These are phyloP conservation scores for Zygotorulaspora florentina DNA, from an alignment of 805 yeast species.

Conservation along the genomic window DNA sequence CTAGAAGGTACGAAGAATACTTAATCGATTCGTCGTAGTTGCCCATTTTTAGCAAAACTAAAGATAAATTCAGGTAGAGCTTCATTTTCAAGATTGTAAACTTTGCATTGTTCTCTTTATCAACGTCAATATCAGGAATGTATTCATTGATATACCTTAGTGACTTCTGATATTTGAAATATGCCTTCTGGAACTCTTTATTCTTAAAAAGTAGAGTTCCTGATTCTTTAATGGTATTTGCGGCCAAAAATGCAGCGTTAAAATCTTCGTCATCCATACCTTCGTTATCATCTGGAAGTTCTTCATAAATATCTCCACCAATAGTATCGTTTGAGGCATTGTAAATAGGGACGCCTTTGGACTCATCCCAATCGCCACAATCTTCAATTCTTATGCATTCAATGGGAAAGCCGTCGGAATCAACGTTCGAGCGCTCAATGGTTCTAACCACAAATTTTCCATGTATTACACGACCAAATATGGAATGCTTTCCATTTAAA, in stretches of 20 bases:
- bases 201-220: constrained; percentile 58
- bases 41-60: constrained; percentile 48
- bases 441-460: constrained; percentile 70
- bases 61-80: constrained; percentile 49
- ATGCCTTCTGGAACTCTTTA: constrained; percentile 48
- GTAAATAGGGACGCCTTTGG: constrained; percentile 51
- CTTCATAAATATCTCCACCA: constrained; percentile 73
- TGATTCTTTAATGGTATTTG: constrained; percentile 57
- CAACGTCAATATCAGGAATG: constrained; percentile 63
- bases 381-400: constrained; percentile 45
- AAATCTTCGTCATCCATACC: constrained; percentile 56
- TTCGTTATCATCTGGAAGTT: constrained; percentile 70
- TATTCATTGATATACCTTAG: constrained; percentile 66
- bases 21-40: constrained; percentile 48
- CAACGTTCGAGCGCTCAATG: constrained; percentile 49
- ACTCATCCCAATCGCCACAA: constrained; percentile 61
- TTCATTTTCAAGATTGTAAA: constrained; percentile 45
- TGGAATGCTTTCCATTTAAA: constrained; percentile 67
- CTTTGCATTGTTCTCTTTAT: constrained; percentile 47
- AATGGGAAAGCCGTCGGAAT: constrained; percentile 42
- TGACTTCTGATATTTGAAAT: constrained; percentile 61
- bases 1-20: constrained; percentile 55
- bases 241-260: constrained; percentile 46
- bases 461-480: constrained; percentile 65
- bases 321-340: constrained; percentile 58